Percentiles rank a stretch among this genome's conserved stretches.
Conservation (phyloP, 139 green algal genomes). For the Picochlorum sp. region DNA sequence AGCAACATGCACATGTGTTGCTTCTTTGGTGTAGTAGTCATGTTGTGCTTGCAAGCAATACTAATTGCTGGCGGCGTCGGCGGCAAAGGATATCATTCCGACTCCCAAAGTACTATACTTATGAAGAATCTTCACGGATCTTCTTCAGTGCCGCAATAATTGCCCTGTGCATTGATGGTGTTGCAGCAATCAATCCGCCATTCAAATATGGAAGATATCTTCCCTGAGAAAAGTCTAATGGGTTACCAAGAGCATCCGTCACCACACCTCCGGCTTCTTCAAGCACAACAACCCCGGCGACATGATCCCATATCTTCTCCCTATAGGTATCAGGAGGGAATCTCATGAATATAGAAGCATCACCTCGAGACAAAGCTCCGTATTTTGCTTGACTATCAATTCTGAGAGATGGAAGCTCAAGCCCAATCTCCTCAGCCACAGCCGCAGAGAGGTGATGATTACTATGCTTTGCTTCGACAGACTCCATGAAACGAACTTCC, state of each 20-base stretch:
- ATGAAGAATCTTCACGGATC: constrained; percentile 2
- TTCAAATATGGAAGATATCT: constrained; percentile 38
- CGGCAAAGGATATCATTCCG: not conserved
- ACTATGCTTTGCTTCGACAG: constrained; percentile 69
- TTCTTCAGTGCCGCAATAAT: constrained; percentile 22
- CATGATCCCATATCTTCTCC: constrained; percentile 95
- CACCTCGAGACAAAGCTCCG: constrained; percentile 59
- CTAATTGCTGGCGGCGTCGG: no score
- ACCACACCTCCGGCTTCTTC: constrained; percentile 69
- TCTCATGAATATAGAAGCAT: constrained; percentile 81
- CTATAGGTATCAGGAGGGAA: constrained; percentile 73
- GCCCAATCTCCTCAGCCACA: constrained; percentile 53
- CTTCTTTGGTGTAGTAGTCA: no score
- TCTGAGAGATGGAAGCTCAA: constrained; percentile 51
- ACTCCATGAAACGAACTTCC: constrained; percentile 78
- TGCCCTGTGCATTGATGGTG: constrained; percentile 29
- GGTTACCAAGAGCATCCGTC: constrained; percentile 36
- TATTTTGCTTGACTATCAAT: constrained; percentile 93
- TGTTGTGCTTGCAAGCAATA: no score
- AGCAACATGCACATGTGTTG: no score
- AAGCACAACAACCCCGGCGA: constrained; percentile 68
- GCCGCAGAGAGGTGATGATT: constrained; percentile 42
- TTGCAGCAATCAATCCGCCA: constrained; percentile 47
- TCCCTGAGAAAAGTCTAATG: constrained; percentile 37
- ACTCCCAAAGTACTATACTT: not conserved